Evolutionary conservation across 345 rosid genomes (phyloP).

Genomic region (Gossypium turneri): DNA sequence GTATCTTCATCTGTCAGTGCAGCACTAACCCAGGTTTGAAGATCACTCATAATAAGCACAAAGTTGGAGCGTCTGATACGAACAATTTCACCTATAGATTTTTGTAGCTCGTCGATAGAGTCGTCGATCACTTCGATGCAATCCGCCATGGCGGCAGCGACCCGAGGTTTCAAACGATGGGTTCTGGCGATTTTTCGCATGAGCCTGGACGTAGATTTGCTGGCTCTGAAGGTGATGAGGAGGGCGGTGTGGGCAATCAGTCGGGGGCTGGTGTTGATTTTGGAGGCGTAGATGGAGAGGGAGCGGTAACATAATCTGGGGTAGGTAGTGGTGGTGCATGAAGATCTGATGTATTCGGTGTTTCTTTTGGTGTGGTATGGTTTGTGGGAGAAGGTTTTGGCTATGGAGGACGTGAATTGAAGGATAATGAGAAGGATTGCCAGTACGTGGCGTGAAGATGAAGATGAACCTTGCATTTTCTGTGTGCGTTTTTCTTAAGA

Average conservation of each 20-base stretch:
- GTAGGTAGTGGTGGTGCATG: constrained; percentile 38
- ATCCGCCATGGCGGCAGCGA: constrained; percentile 38
- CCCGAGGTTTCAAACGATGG: constrained; percentile 24
- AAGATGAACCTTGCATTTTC: constrained; percentile 6
- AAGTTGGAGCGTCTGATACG: constrained; percentile 2
- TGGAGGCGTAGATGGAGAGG: constrained; percentile 37
- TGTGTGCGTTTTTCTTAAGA: background rate
- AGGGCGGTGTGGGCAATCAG: constrained; percentile 33
- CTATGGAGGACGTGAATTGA: background rate
- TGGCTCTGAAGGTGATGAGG: constrained; percentile 31
- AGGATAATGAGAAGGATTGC: background rate
- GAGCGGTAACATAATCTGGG: constrained; percentile 36
- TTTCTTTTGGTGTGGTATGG: constrained; percentile 14
- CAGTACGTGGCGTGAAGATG: background rate
- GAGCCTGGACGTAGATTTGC: constrained; percentile 16
- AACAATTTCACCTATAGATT: constrained; percentile 44
- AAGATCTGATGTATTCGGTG: constrained; percentile 36
- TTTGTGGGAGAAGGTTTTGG: background rate
- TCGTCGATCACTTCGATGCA: constrained; percentile 35
- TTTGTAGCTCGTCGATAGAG: constrained; percentile 36
- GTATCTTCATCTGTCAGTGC: constrained; percentile 70
- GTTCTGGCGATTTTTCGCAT: constrained; percentile 23
- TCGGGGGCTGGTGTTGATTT: constrained; percentile 35
- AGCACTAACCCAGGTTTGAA: constrained; percentile 88
- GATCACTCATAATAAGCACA: constrained; percentile 33